A percentile compares a stretch with the other conserved stretches of the same genome.
Evolutionary conservation across 1,139 yeast genomes (phyloP).

Genomic region (Kodamaea anthophila): DNA sequence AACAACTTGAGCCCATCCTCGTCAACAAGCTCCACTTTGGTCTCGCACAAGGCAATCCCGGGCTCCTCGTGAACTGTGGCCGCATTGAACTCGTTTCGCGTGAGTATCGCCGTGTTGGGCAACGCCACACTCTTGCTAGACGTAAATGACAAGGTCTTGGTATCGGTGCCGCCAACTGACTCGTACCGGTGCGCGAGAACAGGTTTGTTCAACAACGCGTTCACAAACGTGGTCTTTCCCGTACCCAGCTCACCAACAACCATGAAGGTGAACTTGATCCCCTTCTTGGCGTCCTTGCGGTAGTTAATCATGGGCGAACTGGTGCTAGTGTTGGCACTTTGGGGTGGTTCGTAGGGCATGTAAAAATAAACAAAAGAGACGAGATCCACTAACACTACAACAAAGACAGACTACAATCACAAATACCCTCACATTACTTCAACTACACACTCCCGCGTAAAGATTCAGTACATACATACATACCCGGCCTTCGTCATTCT

Average conservation of each 20-base stretch:
- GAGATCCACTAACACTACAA: too few relatives aligned
- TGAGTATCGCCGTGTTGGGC: conserved; percentile 41
- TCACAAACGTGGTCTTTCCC: conserved; percentile 23
- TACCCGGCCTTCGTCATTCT: too few relatives aligned
- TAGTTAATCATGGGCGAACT: conserved; percentile 45
- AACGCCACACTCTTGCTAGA: conserved; percentile 43
- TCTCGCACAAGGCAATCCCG: conserved; percentile 60
- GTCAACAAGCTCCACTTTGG: conserved; percentile 63
- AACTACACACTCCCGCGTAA: too few relatives aligned
- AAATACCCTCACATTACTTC: too few relatives aligned
- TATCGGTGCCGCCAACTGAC: conserved; percentile 20
- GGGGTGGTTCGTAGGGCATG: conserved; percentile 19
- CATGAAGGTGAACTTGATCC: conserved; percentile 56
- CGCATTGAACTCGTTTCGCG: conserved; percentile 39
- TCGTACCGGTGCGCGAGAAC: conserved; percentile 56
- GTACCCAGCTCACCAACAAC: conserved; percentile 26
- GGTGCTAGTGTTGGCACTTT: conserved; percentile 22
- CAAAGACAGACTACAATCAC: too few relatives aligned
- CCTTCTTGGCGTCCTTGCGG: conserved; percentile 75
- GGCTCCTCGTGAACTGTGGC: conserved; percentile 47
- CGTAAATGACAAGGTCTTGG: conserved; percentile 47
- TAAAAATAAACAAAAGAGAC: too few relatives aligned
- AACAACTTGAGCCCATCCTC: conserved; percentile 68
- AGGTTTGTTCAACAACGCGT: conserved; percentile 56
- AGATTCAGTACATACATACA: too few relatives aligned